These are phyloP conservation scores for Aspergillus quadrilineatus DNA, from an alignment of 2,329 filamentous ascomycete genomes.

Conservation along the genomic window DNA sequence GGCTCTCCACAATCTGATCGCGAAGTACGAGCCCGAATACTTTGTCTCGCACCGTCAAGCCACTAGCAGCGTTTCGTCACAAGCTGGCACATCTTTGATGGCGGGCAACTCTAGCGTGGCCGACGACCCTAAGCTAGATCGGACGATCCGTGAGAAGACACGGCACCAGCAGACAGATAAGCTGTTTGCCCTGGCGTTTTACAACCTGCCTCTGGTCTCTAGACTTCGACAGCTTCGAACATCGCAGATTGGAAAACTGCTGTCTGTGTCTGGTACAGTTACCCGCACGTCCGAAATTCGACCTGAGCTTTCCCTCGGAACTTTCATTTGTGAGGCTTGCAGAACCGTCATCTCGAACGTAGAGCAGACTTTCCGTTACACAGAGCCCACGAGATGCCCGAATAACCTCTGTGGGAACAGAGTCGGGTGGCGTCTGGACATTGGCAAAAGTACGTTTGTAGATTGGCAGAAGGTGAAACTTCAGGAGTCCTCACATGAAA, in stretches of 20 bases:
- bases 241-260: slow-evolving; percentile 83
- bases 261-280: slow-evolving; percentile 95
- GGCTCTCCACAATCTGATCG: slow-evolving; percentile 87
- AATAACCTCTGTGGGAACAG: slow-evolving; percentile 86
- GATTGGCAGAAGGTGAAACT: slow-evolving; percentile 99
- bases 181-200: slow-evolving; percentile 88
- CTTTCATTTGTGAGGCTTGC: slow-evolving; percentile 88
- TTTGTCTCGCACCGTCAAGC: slow-evolving; percentile 90
- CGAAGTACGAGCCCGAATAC: slow-evolving; percentile 91
- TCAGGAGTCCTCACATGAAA: slow-evolving; percentile 97
- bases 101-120: slow-evolving; percentile 62
- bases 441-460: slow-evolving; percentile 93
- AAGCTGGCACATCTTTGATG: slow-evolving; percentile 64
- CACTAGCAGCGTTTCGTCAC: slow-evolving; percentile 56
- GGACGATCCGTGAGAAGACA: slow-evolving; percentile 65
- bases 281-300: slow-evolving; percentile 96
- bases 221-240: slow-evolving; percentile 83
- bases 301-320: slow-evolving; percentile 86
- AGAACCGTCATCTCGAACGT: slow-evolving; percentile 82
- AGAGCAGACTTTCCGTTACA: slow-evolving; percentile 96
- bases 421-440: slow-evolving; percentile 92
- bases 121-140: slow-evolving; percentile 55
- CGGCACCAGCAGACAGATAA: slow-evolving; percentile 96
- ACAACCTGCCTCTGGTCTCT: slow-evolving; percentile 85
- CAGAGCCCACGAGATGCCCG: slow-evolving; percentile 92